Conservation (phyloP, 1,139 yeast species). For the Geotrichum reessii region DNA sequence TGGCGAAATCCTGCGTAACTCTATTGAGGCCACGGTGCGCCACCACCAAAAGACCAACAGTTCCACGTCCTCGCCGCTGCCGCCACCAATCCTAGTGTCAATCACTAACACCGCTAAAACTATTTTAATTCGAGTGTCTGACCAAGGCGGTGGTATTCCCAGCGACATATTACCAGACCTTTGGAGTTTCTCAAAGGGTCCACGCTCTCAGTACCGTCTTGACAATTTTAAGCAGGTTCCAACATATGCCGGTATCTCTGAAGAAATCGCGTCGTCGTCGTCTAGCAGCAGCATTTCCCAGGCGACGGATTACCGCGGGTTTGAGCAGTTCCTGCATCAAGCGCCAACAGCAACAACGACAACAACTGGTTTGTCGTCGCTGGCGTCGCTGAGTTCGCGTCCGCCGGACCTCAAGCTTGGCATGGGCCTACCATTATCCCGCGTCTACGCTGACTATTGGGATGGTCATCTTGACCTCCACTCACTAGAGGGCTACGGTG, state of each 20-base stretch:
- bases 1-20: slow-evolving; percentile 81
- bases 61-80: slow-evolving; percentile 35
- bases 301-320: not conserved
- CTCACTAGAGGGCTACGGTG: slow-evolving; percentile 83
- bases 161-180: slow-evolving; percentile 53
- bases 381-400: slow-evolving; percentile 55
- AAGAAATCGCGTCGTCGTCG: slow-evolving; percentile 26
- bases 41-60: slow-evolving; percentile 32
- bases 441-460: slow-evolving; percentile 93
- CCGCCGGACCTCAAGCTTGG: slow-evolving; percentile 74
- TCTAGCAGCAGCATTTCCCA: not conserved
- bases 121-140: slow-evolving; percentile 73
- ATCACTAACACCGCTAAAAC: slow-evolving; percentile 61
- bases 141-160: slow-evolving; percentile 81
- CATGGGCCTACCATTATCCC: slow-evolving; percentile 84
- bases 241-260: slow-evolving; percentile 37
- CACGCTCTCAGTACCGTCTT: slow-evolving; percentile 30
- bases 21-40: slow-evolving; percentile 70
- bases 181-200: slow-evolving; percentile 64
- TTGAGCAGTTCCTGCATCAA: not conserved
- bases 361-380: slow-evolving; percentile 29
- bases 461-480: slow-evolving; percentile 80
- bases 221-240: slow-evolving; percentile 36
- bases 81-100: slow-evolving; percentile 66
- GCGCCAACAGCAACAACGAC: not conserved